Evolutionary conservation across 768 basidiomycete species (phyloP), one percentile per base, ranked within the genome.

Genomic region (Russula sp.): DNA sequence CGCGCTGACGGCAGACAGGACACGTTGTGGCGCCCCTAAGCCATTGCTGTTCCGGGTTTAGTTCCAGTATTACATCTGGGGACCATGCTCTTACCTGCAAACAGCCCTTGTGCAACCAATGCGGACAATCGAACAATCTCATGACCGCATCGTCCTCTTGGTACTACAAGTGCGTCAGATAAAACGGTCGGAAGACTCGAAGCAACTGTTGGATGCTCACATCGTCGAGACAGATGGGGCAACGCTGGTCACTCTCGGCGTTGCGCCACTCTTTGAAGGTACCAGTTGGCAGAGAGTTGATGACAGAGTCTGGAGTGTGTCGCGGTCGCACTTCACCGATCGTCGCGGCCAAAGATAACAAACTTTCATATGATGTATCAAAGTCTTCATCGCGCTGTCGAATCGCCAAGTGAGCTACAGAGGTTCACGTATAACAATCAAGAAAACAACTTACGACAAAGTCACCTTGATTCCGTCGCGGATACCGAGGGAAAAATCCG

Each of bases 171-270:
- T n/a, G n/a, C 9, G 22, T 32, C 32, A 20, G 52, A 52, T 62
- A 50, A 69, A 32, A 49, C 3, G 71, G 6, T 28, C 48, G 70
- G 32, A 44, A 61, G 57, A 38, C 51, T n/a, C 59, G n/a, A 11
- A 66, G 52, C 16, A 8, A 42, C 16, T 16, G 44, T 32, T 64
- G 60, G 6, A 18, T 1, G 80, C 88, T 59, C 71, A 90, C 90
- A 74, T 93, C 90, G 66, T 92, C 90, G 67, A 92, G 74, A 71
- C 91, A 93, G 59, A 93, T 92, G 2, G 91, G 90, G 73, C 91
- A 93, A 51, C 89, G 80, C 61, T 82, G 77, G 67, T 92, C 90
- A 61, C 85, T 84, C 44, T 86, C 86, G 6, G 71, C 68, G 1
- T 78, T 72, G 7, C 77, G 83, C 87, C 88, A 91, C 36, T 90